Percentiles rank a stretch among this genome's conserved stretches.
Evolutionary conservation across 176 grass and related monocot genomes (phyloP).

Genomic region (Avena atlantica): DNA sequence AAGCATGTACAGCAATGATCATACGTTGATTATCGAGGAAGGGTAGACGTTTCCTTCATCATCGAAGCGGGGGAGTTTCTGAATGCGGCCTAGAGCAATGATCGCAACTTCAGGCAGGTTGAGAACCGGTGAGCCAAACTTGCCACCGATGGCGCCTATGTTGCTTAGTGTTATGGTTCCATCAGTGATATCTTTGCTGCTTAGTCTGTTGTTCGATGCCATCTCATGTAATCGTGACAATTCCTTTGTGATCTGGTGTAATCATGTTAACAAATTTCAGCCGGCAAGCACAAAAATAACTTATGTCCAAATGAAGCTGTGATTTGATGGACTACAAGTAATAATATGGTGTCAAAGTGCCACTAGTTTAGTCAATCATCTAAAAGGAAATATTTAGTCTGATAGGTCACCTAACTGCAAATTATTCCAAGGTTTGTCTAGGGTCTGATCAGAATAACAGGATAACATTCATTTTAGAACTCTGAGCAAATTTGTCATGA

Average conservation of each 20-base stretch:
- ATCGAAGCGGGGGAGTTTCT: conserved; percentile 78
- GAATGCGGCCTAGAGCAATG: conserved; percentile 86
- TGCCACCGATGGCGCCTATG: conserved; percentile 94
- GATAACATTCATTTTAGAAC: conserved; percentile 15
- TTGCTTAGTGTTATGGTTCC: conserved; percentile 97
- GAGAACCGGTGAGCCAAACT: conserved; percentile 93
- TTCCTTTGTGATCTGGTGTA: conserved; percentile 83
- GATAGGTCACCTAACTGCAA: not conserved
- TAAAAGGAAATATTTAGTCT: not conserved
- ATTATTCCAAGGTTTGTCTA: not conserved
- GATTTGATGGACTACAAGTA: not conserved
- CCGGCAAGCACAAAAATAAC: conserved; percentile 26
- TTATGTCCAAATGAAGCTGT: conserved; percentile 8
- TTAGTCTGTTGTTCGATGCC: conserved; percentile 76
- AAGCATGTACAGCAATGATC: not conserved
- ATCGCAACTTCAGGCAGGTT: conserved; percentile 97
- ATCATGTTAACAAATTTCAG: conserved; percentile 17
- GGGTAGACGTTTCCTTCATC: conserved; percentile 71
- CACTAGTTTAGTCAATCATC: not conserved
- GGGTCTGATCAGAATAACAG: not conserved
- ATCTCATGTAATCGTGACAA: conserved; percentile 73
- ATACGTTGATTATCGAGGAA: conserved; percentile 81
- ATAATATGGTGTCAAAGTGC: not conserved
- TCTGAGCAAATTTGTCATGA: conserved; percentile 21
- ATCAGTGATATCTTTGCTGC: conserved; percentile 68